Evolutionary conservation across 148 eudicot species (phyloP).

Genomic region (Selenicereus undatus): DNA sequence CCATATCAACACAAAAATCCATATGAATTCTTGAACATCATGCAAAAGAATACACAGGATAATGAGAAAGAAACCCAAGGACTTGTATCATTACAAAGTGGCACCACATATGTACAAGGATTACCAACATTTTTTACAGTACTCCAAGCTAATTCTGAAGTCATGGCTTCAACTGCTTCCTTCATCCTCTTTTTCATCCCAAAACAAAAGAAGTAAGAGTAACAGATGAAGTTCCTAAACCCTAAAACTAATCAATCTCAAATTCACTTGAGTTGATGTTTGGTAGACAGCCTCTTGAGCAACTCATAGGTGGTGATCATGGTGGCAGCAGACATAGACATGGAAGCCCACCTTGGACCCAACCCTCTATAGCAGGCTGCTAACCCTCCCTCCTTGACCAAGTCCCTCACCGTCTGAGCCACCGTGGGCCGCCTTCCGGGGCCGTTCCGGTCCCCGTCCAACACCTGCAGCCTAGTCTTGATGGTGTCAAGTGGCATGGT

Average conservation of each 20-base stretch:
- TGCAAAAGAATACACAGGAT: not conserved
- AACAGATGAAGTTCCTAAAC: conserved; percentile 3
- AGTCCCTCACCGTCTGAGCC: conserved; percentile 46
- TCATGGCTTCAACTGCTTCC: not conserved
- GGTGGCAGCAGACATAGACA: conserved; percentile 71
- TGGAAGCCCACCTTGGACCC: conserved; percentile 73
- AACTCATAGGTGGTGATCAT: conserved; percentile 77
- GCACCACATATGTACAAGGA: conserved; percentile 23
- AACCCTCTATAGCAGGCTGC: conserved; percentile 63
- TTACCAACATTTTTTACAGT: conserved; percentile 25
- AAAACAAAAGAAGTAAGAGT: not conserved
- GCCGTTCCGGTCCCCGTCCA: conserved; percentile 33
- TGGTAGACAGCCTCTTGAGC: conserved; percentile 61
- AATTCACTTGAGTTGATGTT: conserved; percentile 32
- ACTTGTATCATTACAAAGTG: not conserved
- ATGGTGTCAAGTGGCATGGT: conserved; percentile 70
- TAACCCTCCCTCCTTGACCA: conserved; percentile 66
- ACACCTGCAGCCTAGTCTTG: conserved; percentile 59
- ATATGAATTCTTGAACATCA: not conserved
- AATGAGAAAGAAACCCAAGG: not conserved
- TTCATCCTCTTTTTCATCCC: not conserved
- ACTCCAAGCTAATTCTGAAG: not conserved
- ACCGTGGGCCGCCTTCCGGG: conserved; percentile 33
- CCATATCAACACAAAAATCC: not conserved
- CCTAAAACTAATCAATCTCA: conserved; percentile 17